Evolutionary conservation across 2,329 filamentous ascomycete species (phyloP), one percentile per base, ranked within the genome.

Genomic region (Alternaria sp.): DNA sequence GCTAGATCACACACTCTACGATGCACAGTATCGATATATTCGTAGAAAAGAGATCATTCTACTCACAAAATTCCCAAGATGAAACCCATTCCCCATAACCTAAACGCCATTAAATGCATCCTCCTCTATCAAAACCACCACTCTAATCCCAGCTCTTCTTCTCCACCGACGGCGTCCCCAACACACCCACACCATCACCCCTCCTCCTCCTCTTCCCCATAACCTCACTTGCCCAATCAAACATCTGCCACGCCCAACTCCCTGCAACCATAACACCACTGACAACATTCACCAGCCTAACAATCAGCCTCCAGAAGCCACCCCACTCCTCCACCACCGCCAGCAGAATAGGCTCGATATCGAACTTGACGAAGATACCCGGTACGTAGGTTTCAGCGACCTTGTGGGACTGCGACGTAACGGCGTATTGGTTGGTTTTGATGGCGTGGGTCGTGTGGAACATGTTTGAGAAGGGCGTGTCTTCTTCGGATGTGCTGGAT

Each of bases 361-460:
- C 95, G 82, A 97, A 99, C 83, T 98, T 99, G 87, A 99, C 92
- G 79, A 98, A 99, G 66, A 99, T 89, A 30, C 96, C 96, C 0
- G 96, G 96, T 1, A 97, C 88, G 62, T 84, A 83, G 65, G 77
- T 89, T 73, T 96, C 91, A 58, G 85, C 83, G 45, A 96, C 86
- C 36, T 85, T 82, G 73, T 90, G 88, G 71, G 87, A 91, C 83
- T 98, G 94, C 77, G 94, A 93, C 1, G 94, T 98, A 0, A 97
- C 96, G 63, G 95, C 96, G 83, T 99, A 99, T 81, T 99, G 96
- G 84, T 99, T 99, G 15, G 96, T 98, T 81, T 91, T 88, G 77
- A 99, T 89, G 57, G 89, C 90, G 73, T 87, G 87, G 30, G 73
- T 68, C 30, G 66, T 70, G 62, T 67, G 57, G 73, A 77, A 79